Conservation (phyloP, 1,284 basidiomycete genomes). For the Sanghuangporus sanghuang region DNA sequence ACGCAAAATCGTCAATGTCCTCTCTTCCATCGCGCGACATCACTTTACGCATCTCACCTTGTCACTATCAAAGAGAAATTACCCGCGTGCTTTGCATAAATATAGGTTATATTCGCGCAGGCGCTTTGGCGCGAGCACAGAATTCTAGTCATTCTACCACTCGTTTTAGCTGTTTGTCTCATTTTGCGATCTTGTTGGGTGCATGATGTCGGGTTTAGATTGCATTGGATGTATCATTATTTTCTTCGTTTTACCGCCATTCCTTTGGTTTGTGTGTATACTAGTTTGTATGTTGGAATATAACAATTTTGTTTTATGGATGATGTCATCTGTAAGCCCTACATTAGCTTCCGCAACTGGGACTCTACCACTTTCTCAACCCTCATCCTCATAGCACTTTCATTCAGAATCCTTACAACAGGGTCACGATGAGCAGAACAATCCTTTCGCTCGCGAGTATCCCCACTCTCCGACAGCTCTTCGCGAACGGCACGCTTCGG, state of each 20-base stretch:
- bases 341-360: too few species aligned
- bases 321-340: too few species aligned
- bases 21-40: slow-evolving; percentile 5
- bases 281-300: too few species aligned
- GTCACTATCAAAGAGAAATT: neutral
- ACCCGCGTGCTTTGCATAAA: neutral
- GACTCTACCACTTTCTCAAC: neutral
- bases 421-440: slow-evolving; percentile 2
- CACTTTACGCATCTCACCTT: slow-evolving; percentile 1
- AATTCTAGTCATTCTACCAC: neutral
- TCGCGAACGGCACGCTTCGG: slow-evolving; percentile 28
- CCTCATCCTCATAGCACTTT: neutral
- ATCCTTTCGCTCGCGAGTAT: slow-evolving; percentile 39
- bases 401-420: neutral
- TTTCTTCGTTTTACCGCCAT: neutral
- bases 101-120: slow-evolving; percentile 8
- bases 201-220: neutral
- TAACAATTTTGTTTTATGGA: too few species aligned
- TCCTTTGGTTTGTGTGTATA: neutral
- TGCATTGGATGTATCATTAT: slow-evolving; percentile 3
- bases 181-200: neutral
- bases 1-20: slow-evolving; percentile 1
- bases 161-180: neutral
- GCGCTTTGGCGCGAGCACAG: neutral
- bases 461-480: slow-evolving; percentile 47